A percentile compares a stretch with the other conserved stretches of the same genome.
Conservation (phyloP, 1,284 basidiomycete genomes). For the Cryptococcus sp. region DNA sequence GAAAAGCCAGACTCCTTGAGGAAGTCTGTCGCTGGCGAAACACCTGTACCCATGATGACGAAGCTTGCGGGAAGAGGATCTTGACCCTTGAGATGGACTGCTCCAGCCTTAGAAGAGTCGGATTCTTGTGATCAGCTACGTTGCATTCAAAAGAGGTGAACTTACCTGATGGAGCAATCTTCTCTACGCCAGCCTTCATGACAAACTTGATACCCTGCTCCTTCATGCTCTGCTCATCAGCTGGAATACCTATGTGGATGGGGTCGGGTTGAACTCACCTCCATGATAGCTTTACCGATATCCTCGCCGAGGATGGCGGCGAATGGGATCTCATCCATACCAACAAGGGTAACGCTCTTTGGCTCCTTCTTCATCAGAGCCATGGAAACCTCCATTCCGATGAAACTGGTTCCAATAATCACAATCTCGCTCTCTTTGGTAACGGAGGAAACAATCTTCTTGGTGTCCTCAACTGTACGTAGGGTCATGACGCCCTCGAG, state of each 20-base stretch:
- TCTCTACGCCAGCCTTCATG: slow-evolving; percentile 68
- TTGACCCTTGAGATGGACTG: slow-evolving; percentile 65
- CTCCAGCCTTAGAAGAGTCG: slow-evolving; percentile 48
- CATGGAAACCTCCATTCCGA: slow-evolving; percentile 84
- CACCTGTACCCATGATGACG: slow-evolving; percentile 85
- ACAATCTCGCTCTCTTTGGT: slow-evolving; percentile 69
- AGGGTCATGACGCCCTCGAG: slow-evolving; percentile 76
- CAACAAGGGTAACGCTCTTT: slow-evolving; percentile 64
- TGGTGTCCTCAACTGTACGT: slow-evolving; percentile 66
- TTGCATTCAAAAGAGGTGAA: background rate
- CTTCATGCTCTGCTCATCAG: slow-evolving; percentile 61
- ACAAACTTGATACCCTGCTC: slow-evolving; percentile 79
- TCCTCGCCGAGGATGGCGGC: slow-evolving; percentile 74
- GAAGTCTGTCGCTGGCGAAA: slow-evolving; percentile 77
- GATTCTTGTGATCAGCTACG: slow-evolving; percentile 17
- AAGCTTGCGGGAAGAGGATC: slow-evolving; percentile 67
- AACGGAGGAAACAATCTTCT: slow-evolving; percentile 61
- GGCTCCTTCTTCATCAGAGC: slow-evolving; percentile 71
- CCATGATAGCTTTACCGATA: slow-evolving; percentile 73
- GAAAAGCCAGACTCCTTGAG: slow-evolving; percentile 62
- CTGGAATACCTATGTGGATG: background rate
- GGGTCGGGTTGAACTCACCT: slow-evolving; percentile 51
- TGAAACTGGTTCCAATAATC: slow-evolving; percentile 86
- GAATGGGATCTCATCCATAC: slow-evolving; percentile 80
- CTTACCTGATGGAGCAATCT: slow-evolving; percentile 59